Evolutionary conservation across 2,329 filamentous ascomycete species (phyloP).

Genomic region (Nothophaeocryptopus gaeumannii): DNA sequence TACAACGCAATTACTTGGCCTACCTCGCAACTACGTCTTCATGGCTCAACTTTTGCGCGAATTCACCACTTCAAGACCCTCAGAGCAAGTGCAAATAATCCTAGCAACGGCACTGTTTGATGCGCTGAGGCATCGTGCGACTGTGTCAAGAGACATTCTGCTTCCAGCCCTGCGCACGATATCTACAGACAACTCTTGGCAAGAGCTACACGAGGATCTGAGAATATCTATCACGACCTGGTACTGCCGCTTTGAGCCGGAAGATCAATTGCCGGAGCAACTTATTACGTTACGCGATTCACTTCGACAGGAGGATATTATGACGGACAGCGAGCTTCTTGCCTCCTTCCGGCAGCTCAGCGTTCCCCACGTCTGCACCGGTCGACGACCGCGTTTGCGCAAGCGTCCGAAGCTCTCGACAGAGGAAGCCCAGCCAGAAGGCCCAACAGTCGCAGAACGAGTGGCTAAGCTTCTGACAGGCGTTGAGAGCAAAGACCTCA

Average conservation of each 20-base stretch:
- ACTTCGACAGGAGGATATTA: conserved; percentile 23
- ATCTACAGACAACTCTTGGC: conserved; percentile 15
- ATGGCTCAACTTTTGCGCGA: conserved; percentile 16
- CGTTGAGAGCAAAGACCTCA: conserved; percentile 17
- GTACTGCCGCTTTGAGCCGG: conserved; percentile 19
- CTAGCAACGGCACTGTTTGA: conserved; percentile 19
- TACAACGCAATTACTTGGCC: conserved; percentile 16
- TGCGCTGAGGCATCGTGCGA: conserved; percentile 8
- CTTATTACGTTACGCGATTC: conserved; percentile 18
- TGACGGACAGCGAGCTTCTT: conserved; percentile 26
- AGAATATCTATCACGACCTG: conserved; percentile 26
- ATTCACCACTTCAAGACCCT: conserved; percentile 1
- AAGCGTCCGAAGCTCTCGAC: conserved; percentile 20
- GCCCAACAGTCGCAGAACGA: neutral
- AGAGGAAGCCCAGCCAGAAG: neutral
- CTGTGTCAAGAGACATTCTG: conserved; percentile 16
- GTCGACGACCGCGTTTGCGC: conserved; percentile 9
- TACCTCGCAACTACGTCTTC: conserved; percentile 12
- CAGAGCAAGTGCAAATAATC: conserved; percentile 14
- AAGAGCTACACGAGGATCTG: conserved; percentile 26
- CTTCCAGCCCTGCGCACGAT: conserved; percentile 15
- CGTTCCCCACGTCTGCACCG: conserved; percentile 2
- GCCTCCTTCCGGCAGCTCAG: conserved; percentile 21
- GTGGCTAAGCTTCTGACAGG: conserved; percentile 19
- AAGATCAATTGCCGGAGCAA: conserved; percentile 16